phyloP scores from a whole-genome alignment of 306 rosid species.

The Quercus rubra region DNA sequence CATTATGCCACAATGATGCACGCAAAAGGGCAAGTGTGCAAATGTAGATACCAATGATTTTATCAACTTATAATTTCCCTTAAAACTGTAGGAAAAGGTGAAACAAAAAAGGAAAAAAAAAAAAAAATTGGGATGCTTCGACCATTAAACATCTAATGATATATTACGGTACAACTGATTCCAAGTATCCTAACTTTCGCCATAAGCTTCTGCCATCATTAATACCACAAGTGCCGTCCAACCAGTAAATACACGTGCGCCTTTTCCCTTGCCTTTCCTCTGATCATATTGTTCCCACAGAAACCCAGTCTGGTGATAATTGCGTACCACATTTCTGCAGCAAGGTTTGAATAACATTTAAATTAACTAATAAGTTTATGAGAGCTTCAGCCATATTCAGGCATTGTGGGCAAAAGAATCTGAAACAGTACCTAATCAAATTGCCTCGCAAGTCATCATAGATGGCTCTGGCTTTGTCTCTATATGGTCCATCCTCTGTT shows the following conservation, averaged over 20 bases:
- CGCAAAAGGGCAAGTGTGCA: background rate
- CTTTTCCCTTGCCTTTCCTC: slow-evolving; percentile 79
- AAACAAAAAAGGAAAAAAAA: background rate
- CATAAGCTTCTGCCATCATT: slow-evolving; percentile 79
- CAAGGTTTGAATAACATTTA: background rate
- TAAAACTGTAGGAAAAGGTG: background rate
- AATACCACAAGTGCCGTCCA: slow-evolving; percentile 88
- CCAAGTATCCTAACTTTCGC: slow-evolving; percentile 30
- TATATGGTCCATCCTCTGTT: slow-evolving; percentile 75
- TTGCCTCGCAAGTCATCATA: slow-evolving; percentile 68
- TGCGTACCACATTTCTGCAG: slow-evolving; percentile 61
- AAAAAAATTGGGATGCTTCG: background rate
- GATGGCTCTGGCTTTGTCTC: slow-evolving; percentile 62
- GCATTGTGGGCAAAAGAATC: background rate
- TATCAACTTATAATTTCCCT: no score
- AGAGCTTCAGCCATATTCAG: background rate
- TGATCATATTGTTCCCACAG: slow-evolving; percentile 95
- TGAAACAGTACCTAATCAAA: slow-evolving; percentile 56
- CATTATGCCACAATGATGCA: background rate
- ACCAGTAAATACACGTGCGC: slow-evolving; percentile 80
- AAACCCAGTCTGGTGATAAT: slow-evolving; percentile 62
- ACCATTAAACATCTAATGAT: background rate
- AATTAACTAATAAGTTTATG: background rate
- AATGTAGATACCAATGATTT: background rate
- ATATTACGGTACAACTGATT: background rate